Conservation (phyloP, 1,139 yeast genomes). For the Debaryomycetaceae sp. region DNA sequence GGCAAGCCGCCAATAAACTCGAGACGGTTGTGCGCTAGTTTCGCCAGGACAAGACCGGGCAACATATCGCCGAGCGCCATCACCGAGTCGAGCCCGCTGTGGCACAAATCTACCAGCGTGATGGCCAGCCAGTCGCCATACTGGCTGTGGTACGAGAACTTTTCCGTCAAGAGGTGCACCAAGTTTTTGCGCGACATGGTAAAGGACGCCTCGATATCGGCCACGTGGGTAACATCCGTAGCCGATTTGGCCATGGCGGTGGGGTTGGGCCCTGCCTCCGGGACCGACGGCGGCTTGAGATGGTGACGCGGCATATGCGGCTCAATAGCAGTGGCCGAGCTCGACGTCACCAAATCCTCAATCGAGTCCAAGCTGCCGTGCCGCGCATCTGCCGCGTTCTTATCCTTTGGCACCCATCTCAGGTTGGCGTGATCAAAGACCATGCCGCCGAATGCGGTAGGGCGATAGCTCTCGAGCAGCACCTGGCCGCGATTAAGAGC, state of each 20-base stretch:
- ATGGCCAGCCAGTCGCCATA: conserved; percentile 43
- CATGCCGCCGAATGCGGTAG: conserved; percentile 30
- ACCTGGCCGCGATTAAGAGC: conserved; percentile 18
- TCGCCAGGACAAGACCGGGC: conserved; percentile 29
- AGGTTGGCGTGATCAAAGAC: conserved; percentile 25
- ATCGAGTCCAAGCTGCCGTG: conserved; percentile 31
- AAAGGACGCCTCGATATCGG: conserved; percentile 40
- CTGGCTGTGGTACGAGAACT: conserved; percentile 14
- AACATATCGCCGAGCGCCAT: conserved; percentile 33
- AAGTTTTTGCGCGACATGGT: conserved; percentile 35
- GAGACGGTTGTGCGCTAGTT: conserved; percentile 33
- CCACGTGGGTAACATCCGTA: conserved; percentile 27
- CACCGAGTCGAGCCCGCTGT: conserved; percentile 24
- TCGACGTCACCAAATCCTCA: conserved; percentile 25
- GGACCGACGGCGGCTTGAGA: conserved; percentile 1
- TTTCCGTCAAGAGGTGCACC: conserved; percentile 39
- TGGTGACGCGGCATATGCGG: conserved; percentile 26
- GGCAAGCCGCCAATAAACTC: conserved; percentile 41
- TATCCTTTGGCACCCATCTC: conserved; percentile 23
- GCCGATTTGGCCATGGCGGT: conserved; percentile 4
- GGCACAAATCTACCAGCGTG: conserved; percentile 23
- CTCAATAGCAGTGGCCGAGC: conserved; percentile 27
- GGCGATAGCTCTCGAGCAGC: conserved; percentile 24
- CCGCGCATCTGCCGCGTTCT: conserved; percentile 18
- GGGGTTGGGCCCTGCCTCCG: too few relatives aligned